Conservation (phyloP, 495 filamentous ascomycete genomes). For the Talaromyces stipitatus region DNA sequence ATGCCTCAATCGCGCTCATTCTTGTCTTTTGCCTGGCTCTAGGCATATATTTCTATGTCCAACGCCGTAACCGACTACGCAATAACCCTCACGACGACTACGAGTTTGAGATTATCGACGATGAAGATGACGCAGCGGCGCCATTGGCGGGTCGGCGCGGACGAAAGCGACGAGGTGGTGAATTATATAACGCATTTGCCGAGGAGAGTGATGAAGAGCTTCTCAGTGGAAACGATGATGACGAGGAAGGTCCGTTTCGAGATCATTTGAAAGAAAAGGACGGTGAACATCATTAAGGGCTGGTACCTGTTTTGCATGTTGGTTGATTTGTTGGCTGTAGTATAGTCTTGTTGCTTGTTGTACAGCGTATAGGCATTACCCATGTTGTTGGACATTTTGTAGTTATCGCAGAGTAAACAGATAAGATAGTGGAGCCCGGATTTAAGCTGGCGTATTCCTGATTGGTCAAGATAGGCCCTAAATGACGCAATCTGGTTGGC, state of each 20-base stretch:
- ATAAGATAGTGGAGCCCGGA: not conserved
- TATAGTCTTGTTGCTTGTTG: too few species aligned
- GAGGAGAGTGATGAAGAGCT: conserved; percentile 67
- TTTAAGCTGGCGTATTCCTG: too few species aligned
- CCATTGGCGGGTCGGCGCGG: conserved; percentile 27
- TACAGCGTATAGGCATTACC: not conserved
- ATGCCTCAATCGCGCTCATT: conserved; percentile 76
- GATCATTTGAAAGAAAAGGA: conserved; percentile 16
- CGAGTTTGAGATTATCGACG: conserved; percentile 87
- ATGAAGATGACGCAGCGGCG: conserved; percentile 61
- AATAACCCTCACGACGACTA: conserved; percentile 78
- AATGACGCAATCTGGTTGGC: not conserved
- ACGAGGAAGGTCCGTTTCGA: conserved; percentile 30
- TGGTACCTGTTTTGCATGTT: not conserved
- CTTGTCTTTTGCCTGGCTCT: conserved; percentile 75
- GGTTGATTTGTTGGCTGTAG: not conserved
- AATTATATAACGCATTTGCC: conserved; percentile 93
- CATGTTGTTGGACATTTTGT: too few species aligned
- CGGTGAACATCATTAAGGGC: not conserved
- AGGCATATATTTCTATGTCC: conserved; percentile 69
- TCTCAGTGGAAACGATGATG: conserved; percentile 51
- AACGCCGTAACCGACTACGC: conserved; percentile 65
- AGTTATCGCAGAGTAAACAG: not conserved
- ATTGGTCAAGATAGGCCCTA: too few species aligned
- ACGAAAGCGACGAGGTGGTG: conserved; percentile 56